Evolutionary conservation across 345 rosid species (phyloP), one percentile per base, ranked within the genome.

Genomic region (Heritiera fomes): DNA sequence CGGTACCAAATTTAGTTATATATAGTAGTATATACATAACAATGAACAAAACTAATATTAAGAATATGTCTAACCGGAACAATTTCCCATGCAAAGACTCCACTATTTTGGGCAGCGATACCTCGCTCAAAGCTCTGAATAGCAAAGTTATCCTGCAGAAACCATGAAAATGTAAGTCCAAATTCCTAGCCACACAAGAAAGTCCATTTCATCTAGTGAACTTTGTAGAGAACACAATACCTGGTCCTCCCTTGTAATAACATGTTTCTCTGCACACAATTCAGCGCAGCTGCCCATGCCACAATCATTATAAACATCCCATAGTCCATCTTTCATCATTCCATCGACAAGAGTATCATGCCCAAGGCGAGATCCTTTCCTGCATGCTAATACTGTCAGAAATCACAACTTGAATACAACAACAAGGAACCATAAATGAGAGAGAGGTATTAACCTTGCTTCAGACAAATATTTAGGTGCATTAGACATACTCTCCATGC

Each of bases 401-500:
- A 75, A 79, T 75, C 3, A 9, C 34, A 66, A 55, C 46, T 68
- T 23, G 53, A 53, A n/a, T 46, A 75, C 17, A 38, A 4, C 8
- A 71, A 28, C 34, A 23, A 23, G 53, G 41, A 73, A 77, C 60
- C 10, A 60, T 30, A n/a, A 41, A 71, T 12, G 18, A 47, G 7
- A 65, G 49, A 79, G 13, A n/a, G 50, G 66, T 60, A 73, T 52
- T 46, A 83, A 92, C 99, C 99, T 94, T 62, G 98, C 99, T 85
- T 94, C 98, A 41, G 92, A 91, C 56, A 96, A 58, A 80, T 96
- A 96, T 75, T 96, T 96, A 23, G 98, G 99, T n/a, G 79, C 91
- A 81, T 90, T 96, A 9, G 99, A 96, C 98, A 96, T 96, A 90
- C 90, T 94, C 83, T 96, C 98, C 98, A 93, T 96, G 85, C 99